A percentile compares a stretch with the other conserved stretches of the same genome.
Evolutionary conservation across 441 rosid species (phyloP).

Genomic region (Theobroma grandiflorum): DNA sequence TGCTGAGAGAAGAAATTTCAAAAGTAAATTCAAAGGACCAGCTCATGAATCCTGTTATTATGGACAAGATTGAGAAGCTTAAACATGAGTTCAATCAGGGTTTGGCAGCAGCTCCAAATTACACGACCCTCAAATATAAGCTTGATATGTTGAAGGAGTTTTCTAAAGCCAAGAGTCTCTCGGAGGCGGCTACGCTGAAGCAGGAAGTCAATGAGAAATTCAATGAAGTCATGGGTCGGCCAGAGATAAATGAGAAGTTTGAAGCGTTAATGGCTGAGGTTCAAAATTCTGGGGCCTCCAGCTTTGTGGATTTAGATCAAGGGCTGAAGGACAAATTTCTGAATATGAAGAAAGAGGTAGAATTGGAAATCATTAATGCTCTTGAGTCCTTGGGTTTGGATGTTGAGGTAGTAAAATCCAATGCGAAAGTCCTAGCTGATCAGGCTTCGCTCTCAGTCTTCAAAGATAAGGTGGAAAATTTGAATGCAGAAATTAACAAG

Average conservation of each 20-base stretch:
- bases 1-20: slow-evolving; percentile 56
- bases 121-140: slow-evolving; percentile 65
- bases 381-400: slow-evolving; percentile 69
- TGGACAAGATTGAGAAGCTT: slow-evolving; percentile 70
- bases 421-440: slow-evolving; percentile 39
- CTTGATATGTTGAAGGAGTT: slow-evolving; percentile 75
- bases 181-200: slow-evolving; percentile 51
- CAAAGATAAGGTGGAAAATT: slow-evolving; percentile 47
- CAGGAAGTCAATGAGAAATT: slow-evolving; percentile 65
- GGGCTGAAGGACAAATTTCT: slow-evolving; percentile 59
- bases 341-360: slow-evolving; percentile 55
- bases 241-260: slow-evolving; percentile 68
- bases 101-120: slow-evolving; percentile 66
- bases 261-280: slow-evolving; percentile 68
- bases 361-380: slow-evolving; percentile 55
- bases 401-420: slow-evolving; percentile 46
- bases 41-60: slow-evolving; percentile 62
- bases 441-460: slow-evolving; percentile 40
- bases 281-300: slow-evolving; percentile 54
- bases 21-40: slow-evolving; percentile 61
- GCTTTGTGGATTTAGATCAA: slow-evolving; percentile 58
- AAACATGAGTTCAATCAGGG: slow-evolving; percentile 61
- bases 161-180: slow-evolving; percentile 58
- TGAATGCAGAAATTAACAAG: slow-evolving; percentile 61
- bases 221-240: slow-evolving; percentile 59